Evolutionary conservation across 2,329 filamentous ascomycete species (phyloP), one percentile per base, ranked within the genome.

Genomic region (Pseudohalonectria lignicola): DNA sequence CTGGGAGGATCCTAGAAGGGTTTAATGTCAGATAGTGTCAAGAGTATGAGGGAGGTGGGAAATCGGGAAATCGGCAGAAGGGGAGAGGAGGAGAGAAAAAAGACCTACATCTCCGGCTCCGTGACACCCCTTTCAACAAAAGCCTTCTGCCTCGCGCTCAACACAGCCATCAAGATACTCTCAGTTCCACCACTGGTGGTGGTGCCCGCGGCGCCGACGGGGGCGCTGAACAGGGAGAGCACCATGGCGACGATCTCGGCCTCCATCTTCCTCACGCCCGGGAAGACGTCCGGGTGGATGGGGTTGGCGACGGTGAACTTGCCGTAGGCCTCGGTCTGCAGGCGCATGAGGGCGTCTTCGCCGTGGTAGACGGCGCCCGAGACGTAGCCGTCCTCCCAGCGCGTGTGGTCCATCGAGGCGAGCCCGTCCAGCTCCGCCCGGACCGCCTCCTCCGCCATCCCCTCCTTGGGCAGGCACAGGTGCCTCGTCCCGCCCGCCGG

Each of bases 261-360:
- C 67, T 98, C 92, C 92, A 98, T 98, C 74, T 98, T 98, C 52
- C 92, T 73, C 37, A 98, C 88, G 20, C 90, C 92, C 13, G 92
- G 92, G 63, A 98, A 98, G 31, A 98, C 90, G 62, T 98, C 92
- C 6, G 92, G 92, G 59, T 98, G 92, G 49, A 98, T 92, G 3
- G 92, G 92, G 59, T 98, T 98, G 29, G 87, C 76, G 21, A 98
- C 92, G 36, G 87, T 90, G 58, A 98, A 98, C 60, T 84, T 83
- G 47, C 84, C 83, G 68, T 90, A 96, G 1, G 92, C 90, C 56
- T 95, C 86, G 5, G 85, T 84, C 65, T 98, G 92, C 29, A 98
- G 67, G 53, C 82, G 76, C 43, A 92, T 63, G 49, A 98, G 64
- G 32, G 82, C 79, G 29, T 84, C 74, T 38, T 92, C 92, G 46